Evolutionary conservation across 768 basidiomycete genomes (phyloP).

Genomic region (Tephrocybe rancida): DNA sequence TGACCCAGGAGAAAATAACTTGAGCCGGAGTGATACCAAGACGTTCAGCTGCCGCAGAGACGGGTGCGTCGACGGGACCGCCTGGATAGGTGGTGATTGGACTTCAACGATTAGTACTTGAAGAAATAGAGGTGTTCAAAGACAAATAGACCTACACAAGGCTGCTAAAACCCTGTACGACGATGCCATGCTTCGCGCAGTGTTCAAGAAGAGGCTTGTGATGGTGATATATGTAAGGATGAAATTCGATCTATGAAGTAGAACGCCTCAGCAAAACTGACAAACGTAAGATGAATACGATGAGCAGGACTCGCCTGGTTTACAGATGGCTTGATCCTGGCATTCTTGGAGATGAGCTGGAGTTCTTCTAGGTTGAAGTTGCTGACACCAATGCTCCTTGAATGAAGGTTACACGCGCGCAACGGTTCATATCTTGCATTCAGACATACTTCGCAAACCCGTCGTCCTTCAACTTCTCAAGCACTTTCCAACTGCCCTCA

Average conservation of each 20-base stretch:
- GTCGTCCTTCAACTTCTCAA: slow-evolving; percentile 54
- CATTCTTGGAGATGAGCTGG: slow-evolving; percentile 49
- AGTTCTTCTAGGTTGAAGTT: slow-evolving; percentile 62
- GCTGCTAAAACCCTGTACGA: slow-evolving; percentile 58
- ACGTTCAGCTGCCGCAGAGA: slow-evolving; percentile 53
- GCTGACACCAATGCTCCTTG: slow-evolving; percentile 53
- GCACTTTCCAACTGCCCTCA: slow-evolving; percentile 51
- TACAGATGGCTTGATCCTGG: slow-evolving; percentile 62
- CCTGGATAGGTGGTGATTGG: slow-evolving; percentile 62
- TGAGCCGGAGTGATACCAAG: slow-evolving; percentile 63
- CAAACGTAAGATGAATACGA: neutral
- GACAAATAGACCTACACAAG: slow-evolving; percentile 38
- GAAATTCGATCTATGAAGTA: slow-evolving; percentile 46
- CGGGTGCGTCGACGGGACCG: slow-evolving; percentile 63
- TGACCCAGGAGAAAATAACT: slow-evolving; percentile 71
- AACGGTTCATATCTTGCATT: neutral
- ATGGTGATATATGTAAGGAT: slow-evolving; percentile 59
- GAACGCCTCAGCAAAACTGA: neutral
- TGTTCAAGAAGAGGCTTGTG: slow-evolving; percentile 51
- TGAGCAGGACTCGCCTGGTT: slow-evolving; percentile 54
- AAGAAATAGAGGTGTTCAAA: neutral
- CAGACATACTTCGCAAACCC: slow-evolving; percentile 41
- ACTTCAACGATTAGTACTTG: slow-evolving; percentile 19
- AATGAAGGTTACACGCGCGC: neutral
- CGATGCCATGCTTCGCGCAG: slow-evolving; percentile 49